Conservation (phyloP, 75 land plant species). For the Sequoiadendron giganteum region DNA sequence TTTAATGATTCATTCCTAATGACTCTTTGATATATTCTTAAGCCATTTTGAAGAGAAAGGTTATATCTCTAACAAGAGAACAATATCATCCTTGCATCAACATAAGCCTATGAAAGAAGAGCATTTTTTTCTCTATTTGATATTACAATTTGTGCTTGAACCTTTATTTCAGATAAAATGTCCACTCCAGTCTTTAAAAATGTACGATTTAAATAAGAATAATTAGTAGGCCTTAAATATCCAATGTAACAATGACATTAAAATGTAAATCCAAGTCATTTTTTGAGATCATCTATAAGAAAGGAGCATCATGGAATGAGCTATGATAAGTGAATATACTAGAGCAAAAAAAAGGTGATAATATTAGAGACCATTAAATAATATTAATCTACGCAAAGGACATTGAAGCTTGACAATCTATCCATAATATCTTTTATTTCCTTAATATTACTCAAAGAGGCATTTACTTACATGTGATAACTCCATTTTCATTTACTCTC, state of each 20-base stretch:
- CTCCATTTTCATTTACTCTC: neutral
- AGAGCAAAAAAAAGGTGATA: conserved; percentile 24
- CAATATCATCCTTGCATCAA: too few relatives aligned
- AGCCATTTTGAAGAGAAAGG: too few relatives aligned
- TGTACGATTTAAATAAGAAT: conserved; percentile 70
- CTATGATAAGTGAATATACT: conserved; percentile 14
- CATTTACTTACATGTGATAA: too few relatives aligned
- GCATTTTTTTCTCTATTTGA: too few relatives aligned
- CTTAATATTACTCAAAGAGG: too few relatives aligned
- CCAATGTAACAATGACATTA: conserved; percentile 68
- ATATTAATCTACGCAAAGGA: conserved; percentile 24
- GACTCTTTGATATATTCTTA: too few relatives aligned
- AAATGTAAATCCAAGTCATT: conserved; percentile 9
- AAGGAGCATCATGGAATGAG: conserved; percentile 22
- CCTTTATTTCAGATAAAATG: conserved; percentile 73
- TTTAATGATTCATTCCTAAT: too few relatives aligned
- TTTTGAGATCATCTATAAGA: conserved; percentile 21
- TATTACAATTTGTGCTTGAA: neutral
- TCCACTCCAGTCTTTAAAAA: conserved; percentile 73
- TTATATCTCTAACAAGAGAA: too few relatives aligned
- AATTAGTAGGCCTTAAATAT: conserved; percentile 71
- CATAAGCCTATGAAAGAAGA: too few relatives aligned
- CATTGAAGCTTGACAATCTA: conserved; percentile 15
- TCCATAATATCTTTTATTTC: too few relatives aligned
- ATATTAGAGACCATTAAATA: conserved; percentile 26